Conservation (phyloP, 148 eudicot species). For the Nyssa sinensis region DNA sequence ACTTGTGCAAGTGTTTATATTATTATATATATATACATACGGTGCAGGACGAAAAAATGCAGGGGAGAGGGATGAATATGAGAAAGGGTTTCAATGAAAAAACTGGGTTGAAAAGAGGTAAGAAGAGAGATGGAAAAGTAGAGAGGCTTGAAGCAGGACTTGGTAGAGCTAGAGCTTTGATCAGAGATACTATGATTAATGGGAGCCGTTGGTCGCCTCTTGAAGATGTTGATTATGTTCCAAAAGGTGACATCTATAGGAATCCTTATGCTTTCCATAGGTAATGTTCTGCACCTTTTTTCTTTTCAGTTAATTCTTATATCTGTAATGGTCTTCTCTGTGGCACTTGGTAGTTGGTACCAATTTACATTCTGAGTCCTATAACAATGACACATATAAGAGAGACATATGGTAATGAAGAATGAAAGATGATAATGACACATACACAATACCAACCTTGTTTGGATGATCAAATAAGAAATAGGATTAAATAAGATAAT, state of each 20-base stretch:
- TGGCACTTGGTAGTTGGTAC: too few relatives aligned
- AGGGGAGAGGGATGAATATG: neutral
- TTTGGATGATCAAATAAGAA: too few relatives aligned
- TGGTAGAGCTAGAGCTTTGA: conserved; percentile 47
- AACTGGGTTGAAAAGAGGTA: neutral
- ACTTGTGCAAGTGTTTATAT: neutral
- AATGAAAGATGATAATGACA: too few relatives aligned
- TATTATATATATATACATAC: neutral
- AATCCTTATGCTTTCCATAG: conserved; percentile 67
- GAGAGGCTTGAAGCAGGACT: conserved; percentile 45
- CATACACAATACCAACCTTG: too few relatives aligned
- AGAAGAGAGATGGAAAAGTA: conserved; percentile 18
- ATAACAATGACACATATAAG: too few relatives aligned
- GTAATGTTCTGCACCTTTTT: conserved; percentile 22
- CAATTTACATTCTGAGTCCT: too few relatives aligned
- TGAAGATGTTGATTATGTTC: conserved; percentile 44
- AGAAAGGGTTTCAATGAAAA: neutral
- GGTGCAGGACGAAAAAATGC: neutral
- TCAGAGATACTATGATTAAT: conserved; percentile 42
- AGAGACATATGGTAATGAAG: too few relatives aligned
- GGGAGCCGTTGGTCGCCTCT: conserved; percentile 21
- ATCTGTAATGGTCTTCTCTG: too few relatives aligned
- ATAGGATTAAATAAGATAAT: too few relatives aligned
- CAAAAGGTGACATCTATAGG: conserved; percentile 49
- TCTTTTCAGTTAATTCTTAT: too few relatives aligned